Conservation (phyloP, 176 grass and related monocot genomes). For the Neostapfia colusana region DNA sequence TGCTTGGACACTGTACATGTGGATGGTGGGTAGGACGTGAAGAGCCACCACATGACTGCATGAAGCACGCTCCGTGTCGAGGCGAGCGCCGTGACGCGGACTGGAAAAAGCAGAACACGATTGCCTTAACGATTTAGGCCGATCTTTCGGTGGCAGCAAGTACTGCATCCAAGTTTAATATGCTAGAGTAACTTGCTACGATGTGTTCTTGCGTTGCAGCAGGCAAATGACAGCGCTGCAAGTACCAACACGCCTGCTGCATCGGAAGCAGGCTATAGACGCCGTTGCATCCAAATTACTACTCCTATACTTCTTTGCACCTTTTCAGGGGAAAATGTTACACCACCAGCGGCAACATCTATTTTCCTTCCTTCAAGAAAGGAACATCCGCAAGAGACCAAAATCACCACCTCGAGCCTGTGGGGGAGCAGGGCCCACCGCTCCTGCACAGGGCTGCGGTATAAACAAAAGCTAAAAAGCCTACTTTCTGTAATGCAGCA, state of each 20-base stretch:
- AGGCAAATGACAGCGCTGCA: constrained; percentile 11
- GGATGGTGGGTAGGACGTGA: neutral
- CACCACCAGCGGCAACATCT: too few species aligned
- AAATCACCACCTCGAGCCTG: constrained; percentile 9
- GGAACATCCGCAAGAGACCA: neutral
- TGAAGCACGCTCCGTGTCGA: constrained; percentile 11
- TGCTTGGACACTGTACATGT: too few species aligned
- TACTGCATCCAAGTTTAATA: constrained; percentile 2
- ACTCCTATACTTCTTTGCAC: neutral
- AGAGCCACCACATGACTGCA: constrained; percentile 2
- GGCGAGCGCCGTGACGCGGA: constrained; percentile 6
- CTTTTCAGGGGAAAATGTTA: neutral
- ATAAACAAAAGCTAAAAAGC: constrained; percentile 56
- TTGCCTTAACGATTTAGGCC: constrained; percentile 12
- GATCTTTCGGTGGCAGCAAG: constrained; percentile 25
- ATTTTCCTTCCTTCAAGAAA: neutral
- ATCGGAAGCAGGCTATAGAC: constrained; percentile 26
- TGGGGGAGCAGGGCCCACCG: constrained; percentile 36
- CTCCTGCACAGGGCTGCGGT: constrained; percentile 24
- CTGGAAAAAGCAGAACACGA: constrained; percentile 16
- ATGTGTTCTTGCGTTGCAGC: constrained; percentile 8
- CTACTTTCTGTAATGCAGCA: constrained; percentile 54
- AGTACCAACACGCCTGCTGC: constrained; percentile 41
- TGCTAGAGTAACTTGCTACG: neutral
- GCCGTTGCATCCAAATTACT: constrained; percentile 13